Conservation (phyloP, 2,329 filamentous ascomycete genomes). For the Fusarium sambucinum region DNA sequence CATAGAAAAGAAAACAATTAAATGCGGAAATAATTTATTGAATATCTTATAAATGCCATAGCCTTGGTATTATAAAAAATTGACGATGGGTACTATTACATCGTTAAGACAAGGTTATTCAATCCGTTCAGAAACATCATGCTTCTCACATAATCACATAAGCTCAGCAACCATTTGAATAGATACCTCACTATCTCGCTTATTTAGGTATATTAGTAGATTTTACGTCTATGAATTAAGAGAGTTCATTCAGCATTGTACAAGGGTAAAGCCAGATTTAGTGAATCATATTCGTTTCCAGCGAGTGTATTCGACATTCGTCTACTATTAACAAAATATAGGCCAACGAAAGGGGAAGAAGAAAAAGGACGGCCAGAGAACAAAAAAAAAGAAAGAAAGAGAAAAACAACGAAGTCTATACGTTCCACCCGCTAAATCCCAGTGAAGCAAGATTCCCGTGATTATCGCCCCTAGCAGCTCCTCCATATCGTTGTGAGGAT, state of each 20-base stretch:
- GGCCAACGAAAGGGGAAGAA: conserved; percentile 20
- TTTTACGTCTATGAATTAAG: neutral
- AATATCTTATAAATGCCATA: neutral
- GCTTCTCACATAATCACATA: neutral
- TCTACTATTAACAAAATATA: conserved; percentile 48
- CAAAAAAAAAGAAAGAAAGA: conserved; percentile 29
- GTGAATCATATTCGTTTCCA: conserved; percentile 38
- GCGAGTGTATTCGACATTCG: conserved; percentile 41
- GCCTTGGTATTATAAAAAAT: neutral
- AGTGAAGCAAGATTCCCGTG: conserved; percentile 32
- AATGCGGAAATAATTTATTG: neutral
- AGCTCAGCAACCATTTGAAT: neutral
- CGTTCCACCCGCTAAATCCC: conserved; percentile 41
- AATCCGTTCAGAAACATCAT: neutral
- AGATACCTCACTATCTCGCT: neutral
- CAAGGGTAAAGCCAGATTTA: neutral
- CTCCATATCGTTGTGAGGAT: conserved; percentile 9
- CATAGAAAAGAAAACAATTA: neutral
- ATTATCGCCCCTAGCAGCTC: conserved; percentile 36
- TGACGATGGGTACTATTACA: neutral
- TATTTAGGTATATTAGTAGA: neutral
- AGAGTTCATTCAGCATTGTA: neutral
- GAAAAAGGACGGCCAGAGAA: neutral
- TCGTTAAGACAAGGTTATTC: neutral
- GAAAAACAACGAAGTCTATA: conserved; percentile 39